Base-by-base conservation (phyloP, 306 rosid genomes). In the Prosopis cineraria region DNA sequence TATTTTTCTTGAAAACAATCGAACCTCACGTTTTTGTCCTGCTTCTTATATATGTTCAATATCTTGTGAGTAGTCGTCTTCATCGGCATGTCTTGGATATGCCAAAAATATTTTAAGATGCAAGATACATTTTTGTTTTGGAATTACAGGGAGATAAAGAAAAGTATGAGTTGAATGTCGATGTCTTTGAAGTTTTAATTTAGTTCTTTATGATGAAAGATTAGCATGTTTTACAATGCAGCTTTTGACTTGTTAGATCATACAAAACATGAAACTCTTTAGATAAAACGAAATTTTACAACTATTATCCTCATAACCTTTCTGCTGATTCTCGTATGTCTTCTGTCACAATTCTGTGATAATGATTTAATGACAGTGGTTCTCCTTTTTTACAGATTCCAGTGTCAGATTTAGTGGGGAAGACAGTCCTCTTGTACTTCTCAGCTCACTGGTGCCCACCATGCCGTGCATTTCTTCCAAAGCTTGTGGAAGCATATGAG, bases 381-480 rank as follows among this genome's bases (percentile, higher is more conserved):
- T 36, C 6, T 36, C 39, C 39, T 36, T 7, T 36, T 36, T 36
- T 36, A 4, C 39, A 36, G 39, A 36, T 36, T 36, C 39, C 78
- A 0, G 92, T 91, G 58, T 86, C 91, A 13, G 90, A 86, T 56
- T 79, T 93, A 20, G 84, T 80, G 64, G 97, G 97, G 70, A 90
- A 88, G 86, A 90, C 43, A 55, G 78, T 93, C 68, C 87, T 93
- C 33, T 87, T 93, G 16, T 93, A 91, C 80, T 93, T 93, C 90
- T 93, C 97, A 44, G 98, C 93, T 8, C 92, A 90, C 10, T 90
- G 97, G 96, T 87, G 96, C 73, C 90, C 92, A 34, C 92, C 96
- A 43, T 91, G 93, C 76, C 91, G 90, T 29, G 91, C 90, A 43
- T 91, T 93, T 84, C 77, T 86, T 29, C 98, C 97, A 43, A 88